These are phyloP conservation scores for Nannochloris sp. DNA, from an alignment of 139 green algal species.

Conservation along the genomic window DNA sequence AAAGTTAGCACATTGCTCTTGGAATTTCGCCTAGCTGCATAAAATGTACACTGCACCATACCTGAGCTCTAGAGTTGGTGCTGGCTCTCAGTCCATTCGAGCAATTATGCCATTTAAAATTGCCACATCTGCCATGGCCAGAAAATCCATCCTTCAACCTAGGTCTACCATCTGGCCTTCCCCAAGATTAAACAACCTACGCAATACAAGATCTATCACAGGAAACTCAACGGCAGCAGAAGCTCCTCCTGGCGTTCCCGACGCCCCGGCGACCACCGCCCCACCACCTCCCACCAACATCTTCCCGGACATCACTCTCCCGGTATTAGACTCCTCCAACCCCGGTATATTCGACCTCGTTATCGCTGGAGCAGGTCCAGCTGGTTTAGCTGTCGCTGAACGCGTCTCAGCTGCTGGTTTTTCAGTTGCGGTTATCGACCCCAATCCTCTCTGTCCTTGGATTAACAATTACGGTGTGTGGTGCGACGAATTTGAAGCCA, in stretches of 20 bases:
- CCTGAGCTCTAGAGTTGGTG: too few species aligned
- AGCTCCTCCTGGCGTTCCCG: not conserved
- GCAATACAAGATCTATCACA: too few species aligned
- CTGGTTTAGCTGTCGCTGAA: constrained; percentile 72
- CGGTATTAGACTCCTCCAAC: not conserved
- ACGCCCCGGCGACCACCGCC: not conserved
- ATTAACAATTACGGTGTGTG: constrained; percentile 99
- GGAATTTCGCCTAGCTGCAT: too few species aligned
- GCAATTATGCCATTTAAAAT: too few species aligned
- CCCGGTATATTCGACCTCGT: constrained; percentile 69
- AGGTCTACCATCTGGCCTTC: not conserved
- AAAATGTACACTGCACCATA: too few species aligned
- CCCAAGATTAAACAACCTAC: not conserved
- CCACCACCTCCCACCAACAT: not conserved
- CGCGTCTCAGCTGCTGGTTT: constrained; percentile 55
- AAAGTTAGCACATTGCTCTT: too few species aligned
- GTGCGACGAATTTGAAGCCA: constrained; percentile 93
- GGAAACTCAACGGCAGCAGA: too few species aligned
- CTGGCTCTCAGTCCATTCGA: too few species aligned
- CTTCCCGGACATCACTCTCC: constrained; percentile 20
- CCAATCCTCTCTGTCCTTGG: constrained; percentile 70
- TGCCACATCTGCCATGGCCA: too few species aligned
- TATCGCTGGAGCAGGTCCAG: constrained; percentile 82
- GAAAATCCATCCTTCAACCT: not conserved
- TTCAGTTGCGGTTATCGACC: constrained; percentile 79